Evolutionary conservation across 2,329 filamentous ascomycete genomes (phyloP).

Genomic region (Verticillium zaregamsianum): DNA sequence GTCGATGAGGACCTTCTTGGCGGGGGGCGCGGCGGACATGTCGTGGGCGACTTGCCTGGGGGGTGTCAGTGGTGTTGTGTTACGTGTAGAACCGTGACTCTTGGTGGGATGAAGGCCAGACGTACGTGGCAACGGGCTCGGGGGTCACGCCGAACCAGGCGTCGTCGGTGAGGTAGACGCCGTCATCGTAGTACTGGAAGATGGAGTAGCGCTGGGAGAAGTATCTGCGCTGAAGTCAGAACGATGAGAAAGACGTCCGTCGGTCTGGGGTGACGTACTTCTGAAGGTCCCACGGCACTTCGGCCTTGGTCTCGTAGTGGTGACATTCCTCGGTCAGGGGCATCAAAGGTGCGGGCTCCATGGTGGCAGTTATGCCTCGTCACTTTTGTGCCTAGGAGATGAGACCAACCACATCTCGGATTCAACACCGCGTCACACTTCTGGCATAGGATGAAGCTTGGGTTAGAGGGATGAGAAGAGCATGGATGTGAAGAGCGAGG

Average conservation of each 20-base stretch:
- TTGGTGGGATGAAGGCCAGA: conserved; percentile 8
- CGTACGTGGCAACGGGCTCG: conserved; percentile 80
- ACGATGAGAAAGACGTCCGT: background rate
- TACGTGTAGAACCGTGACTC: background rate
- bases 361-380: conserved; percentile 15
- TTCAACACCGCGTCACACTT: background rate
- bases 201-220: conserved; percentile 86
- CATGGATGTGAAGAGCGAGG: background rate
- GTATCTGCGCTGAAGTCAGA: conserved; percentile 54
- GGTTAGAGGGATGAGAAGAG: background rate
- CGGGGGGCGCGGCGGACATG: conserved; percentile 51
- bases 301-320: conserved; percentile 65
- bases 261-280: conserved; percentile 53
- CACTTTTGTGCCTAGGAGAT: background rate
- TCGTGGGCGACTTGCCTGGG: conserved; percentile 70
- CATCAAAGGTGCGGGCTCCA: conserved; percentile 39
- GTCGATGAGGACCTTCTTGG: conserved; percentile 71
- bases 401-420: background rate
- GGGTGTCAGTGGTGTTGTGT: background rate
- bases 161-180: conserved; percentile 85
- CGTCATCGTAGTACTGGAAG: conserved; percentile 82
- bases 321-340: conserved; percentile 61
- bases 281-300: conserved; percentile 79
- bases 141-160: conserved; percentile 98
- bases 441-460: background rate